A percentile compares a stretch with the other conserved stretches of the same genome.
Conservation (phyloP, 306 rosid species). For the Vigna angularis region DNA sequence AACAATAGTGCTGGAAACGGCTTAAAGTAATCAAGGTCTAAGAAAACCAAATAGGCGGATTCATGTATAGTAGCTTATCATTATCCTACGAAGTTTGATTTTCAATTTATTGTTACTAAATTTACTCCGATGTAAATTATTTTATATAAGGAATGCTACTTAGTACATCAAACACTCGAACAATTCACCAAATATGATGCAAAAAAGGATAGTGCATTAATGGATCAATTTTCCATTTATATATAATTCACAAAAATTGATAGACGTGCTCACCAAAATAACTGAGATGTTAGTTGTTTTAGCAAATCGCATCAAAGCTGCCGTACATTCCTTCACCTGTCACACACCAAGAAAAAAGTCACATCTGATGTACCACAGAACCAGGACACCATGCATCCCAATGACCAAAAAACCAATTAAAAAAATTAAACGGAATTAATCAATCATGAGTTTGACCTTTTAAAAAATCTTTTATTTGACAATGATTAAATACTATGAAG, state of each 20-base stretch:
- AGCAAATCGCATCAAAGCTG: slow-evolving; percentile 85
- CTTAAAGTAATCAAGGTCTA: neutral
- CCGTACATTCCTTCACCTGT: slow-evolving; percentile 93
- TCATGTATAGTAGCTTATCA: neutral
- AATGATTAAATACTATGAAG: slow-evolving; percentile 22
- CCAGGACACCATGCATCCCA: slow-evolving; percentile 25
- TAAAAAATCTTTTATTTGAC: neutral
- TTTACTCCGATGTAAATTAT: neutral
- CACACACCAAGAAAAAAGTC: slow-evolving; percentile 42
- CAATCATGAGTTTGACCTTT: slow-evolving; percentile 1
- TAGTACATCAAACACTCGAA: neutral
- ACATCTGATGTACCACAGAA: slow-evolving; percentile 41
- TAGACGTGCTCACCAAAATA: slow-evolving; percentile 67
- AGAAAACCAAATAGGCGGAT: neutral
- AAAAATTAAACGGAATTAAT: slow-evolving; percentile 22
- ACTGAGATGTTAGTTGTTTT: slow-evolving; percentile 81
- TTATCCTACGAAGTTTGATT: neutral
- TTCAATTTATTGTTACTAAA: neutral
- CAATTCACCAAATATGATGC: slow-evolving; percentile 10
- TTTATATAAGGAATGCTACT: neutral
- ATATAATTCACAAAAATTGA: slow-evolving; percentile 12
- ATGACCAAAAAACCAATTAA: slow-evolving; percentile 31
- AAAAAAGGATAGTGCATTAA: neutral
- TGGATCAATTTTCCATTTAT: slow-evolving; percentile 3
- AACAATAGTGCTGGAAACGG: neutral